A percentile compares a stretch with the other conserved stretches of the same genome.
Conservation (phyloP, 441 rosid species). For the Mallotus japonicus region DNA sequence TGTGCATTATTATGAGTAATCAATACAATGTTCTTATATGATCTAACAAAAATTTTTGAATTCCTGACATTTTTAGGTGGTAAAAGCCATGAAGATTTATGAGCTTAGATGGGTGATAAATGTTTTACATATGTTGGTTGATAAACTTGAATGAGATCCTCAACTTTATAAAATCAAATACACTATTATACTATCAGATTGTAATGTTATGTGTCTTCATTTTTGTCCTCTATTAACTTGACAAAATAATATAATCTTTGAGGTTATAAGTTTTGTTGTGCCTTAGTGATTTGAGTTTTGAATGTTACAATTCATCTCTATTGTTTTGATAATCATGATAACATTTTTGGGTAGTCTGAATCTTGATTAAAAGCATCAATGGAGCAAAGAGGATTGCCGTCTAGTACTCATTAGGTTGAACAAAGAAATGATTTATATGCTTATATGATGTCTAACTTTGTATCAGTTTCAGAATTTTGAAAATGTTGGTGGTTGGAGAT, state of each 20-base stretch:
- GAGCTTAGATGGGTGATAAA: not conserved
- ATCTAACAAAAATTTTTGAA: not conserved
- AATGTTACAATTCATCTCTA: not conserved
- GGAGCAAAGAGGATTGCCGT: no score
- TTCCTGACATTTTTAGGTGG: not conserved
- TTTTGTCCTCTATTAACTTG: not conserved
- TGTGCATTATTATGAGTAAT: not conserved
- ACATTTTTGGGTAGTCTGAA: not conserved
- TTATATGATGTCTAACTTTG: no score
- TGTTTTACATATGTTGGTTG: not conserved
- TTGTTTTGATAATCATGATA: not conserved
- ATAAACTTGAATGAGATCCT: not conserved
- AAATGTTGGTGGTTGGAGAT: not conserved
- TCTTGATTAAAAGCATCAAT: no score
- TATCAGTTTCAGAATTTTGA: not conserved
- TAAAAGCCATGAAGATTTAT: not conserved
- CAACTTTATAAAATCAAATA: not conserved
- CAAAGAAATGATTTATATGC: no score
- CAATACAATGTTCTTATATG: not conserved
- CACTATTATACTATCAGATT: no score
- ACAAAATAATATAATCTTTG: not conserved
- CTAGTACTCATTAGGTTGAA: no score
- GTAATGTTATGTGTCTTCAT: not conserved
- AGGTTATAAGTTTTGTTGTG: not conserved
- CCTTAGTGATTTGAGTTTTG: not conserved